Conservation (phyloP, 495 filamentous ascomycete species). For the Cercophora newfieldiana region DNA sequence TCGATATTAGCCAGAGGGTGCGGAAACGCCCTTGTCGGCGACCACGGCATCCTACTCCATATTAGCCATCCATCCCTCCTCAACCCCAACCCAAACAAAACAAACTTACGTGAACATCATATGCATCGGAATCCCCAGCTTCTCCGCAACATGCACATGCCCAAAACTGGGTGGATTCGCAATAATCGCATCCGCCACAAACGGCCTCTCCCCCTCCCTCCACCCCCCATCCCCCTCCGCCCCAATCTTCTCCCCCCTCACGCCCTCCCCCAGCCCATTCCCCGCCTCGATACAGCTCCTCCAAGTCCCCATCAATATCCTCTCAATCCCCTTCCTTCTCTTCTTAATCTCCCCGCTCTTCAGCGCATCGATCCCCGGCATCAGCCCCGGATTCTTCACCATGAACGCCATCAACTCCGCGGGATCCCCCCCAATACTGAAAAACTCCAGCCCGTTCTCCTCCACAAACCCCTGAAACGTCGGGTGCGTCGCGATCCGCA, state of each 20-base stretch:
- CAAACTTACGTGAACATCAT: slow-evolving; percentile 57
- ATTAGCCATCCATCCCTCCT: background rate
- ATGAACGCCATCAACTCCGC: slow-evolving; percentile 78
- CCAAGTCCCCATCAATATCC: slow-evolving; percentile 65
- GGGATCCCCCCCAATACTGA: slow-evolving; percentile 70
- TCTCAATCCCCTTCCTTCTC: slow-evolving; percentile 59
- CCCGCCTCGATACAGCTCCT: slow-evolving; percentile 58
- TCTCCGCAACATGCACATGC: slow-evolving; percentile 66
- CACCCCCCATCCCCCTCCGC: slow-evolving; percentile 27
- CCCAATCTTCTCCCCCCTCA: slow-evolving; percentile 14
- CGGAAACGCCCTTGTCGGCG: slow-evolving; percentile 64
- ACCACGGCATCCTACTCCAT: slow-evolving; percentile 53
- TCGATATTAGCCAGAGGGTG: slow-evolving; percentile 71
- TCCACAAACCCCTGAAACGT: slow-evolving; percentile 69
- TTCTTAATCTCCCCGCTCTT: slow-evolving; percentile 64
- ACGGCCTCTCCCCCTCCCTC: slow-evolving; percentile 41
- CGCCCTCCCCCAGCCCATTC: slow-evolving; percentile 31
- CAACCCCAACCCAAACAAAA: background rate
- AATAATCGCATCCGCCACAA: slow-evolving; percentile 72
- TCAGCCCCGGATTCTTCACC: slow-evolving; percentile 76
- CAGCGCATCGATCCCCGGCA: slow-evolving; percentile 63
- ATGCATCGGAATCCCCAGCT: slow-evolving; percentile 63
- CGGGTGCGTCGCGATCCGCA: slow-evolving; percentile 68
- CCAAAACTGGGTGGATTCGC: slow-evolving; percentile 68
- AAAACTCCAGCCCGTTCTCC: slow-evolving; percentile 68